A percentile compares a stretch with the other conserved stretches of the same genome.
These are phyloP conservation scores for Hypoxylon intermedium DNA, from an alignment of 495 filamentous ascomycete genomes.

Conservation along the genomic window DNA sequence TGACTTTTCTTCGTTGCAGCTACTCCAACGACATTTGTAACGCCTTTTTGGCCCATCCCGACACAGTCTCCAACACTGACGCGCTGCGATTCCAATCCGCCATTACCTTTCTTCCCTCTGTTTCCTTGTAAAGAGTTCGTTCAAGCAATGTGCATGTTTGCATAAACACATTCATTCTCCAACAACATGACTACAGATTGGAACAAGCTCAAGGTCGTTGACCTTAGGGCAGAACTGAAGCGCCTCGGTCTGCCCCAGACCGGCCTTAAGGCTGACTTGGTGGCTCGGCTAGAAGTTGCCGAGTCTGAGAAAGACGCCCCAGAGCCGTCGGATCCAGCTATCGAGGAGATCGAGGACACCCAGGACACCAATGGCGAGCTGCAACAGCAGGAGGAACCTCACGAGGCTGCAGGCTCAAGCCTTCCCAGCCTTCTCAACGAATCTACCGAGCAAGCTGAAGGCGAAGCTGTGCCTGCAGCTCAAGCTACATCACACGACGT, in stretches of 20 bases:
- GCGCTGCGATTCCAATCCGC: not conserved
- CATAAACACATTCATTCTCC: conserved; percentile 4
- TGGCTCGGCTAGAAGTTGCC: conserved; percentile 58
- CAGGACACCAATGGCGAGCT: conserved; percentile 12
- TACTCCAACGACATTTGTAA: not conserved
- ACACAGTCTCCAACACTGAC: not conserved
- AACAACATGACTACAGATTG: conserved; percentile 61
- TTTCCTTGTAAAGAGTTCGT: not conserved
- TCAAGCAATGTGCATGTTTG: conserved; percentile 24
- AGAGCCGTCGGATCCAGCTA: conserved; percentile 18
- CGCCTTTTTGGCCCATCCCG: not conserved
- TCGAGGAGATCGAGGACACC: conserved; percentile 14
- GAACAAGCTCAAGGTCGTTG: conserved; percentile 64
- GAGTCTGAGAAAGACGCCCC: conserved; percentile 29
- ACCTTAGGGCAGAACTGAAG: conserved; percentile 66
- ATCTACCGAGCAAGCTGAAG: conserved; percentile 22
- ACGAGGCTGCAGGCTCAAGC: conserved; percentile 30
- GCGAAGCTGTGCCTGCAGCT: conserved; percentile 14
- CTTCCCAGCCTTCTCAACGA: conserved; percentile 21
- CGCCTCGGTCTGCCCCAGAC: conserved; percentile 59
- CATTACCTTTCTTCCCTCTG: not conserved
- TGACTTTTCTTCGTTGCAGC: conserved; percentile 1
- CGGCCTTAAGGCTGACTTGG: conserved; percentile 64
- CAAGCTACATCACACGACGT: not conserved
- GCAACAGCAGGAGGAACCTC: conserved; percentile 17